These are phyloP conservation scores for Debaryomyces sp. DNA, from an alignment of 1,139 yeast species.

Conservation along the genomic window DNA sequence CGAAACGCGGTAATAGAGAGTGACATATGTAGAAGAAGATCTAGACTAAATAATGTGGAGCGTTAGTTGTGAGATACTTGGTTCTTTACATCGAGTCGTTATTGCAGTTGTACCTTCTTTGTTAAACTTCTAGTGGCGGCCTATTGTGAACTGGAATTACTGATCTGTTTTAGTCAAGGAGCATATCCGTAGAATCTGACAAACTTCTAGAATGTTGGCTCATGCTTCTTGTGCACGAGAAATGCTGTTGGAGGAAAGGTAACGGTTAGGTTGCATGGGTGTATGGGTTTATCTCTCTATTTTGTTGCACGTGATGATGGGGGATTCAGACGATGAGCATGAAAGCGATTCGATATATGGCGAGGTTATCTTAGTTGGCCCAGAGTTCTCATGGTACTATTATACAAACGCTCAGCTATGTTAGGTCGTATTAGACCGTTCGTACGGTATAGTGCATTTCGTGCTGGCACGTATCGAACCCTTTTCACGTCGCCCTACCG, in stretches of 20 bases:
- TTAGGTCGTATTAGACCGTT: not conserved
- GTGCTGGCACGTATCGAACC: not conserved
- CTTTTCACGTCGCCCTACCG: constrained; percentile 1
- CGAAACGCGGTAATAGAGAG: not conserved
- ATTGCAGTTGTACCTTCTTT: not conserved
- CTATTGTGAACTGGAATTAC: no score
- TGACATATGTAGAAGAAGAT: not conserved
- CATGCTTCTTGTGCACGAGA: not conserved
- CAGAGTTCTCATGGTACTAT: not conserved
- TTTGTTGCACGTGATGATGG: not conserved
- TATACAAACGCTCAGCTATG: not conserved
- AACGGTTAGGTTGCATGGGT: not conserved
- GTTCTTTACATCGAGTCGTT: not conserved
- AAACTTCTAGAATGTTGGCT: not conserved
- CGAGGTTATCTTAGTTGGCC: not conserved
- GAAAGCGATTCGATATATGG: not conserved
- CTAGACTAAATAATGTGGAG: not conserved
- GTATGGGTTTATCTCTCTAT: not conserved
- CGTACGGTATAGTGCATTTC: not conserved
- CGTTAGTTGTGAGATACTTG: not conserved
- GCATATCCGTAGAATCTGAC: not conserved
- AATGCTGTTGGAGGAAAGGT: not conserved
- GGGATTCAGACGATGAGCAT: not conserved
- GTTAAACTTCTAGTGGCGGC: not conserved
- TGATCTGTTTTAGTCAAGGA: not conserved